A percentile compares a stretch with the other conserved stretches of the same genome.
phyloP scores from a whole-genome alignment of 2,329 filamentous ascomycete species.

The Orbilia javanica region DNA sequence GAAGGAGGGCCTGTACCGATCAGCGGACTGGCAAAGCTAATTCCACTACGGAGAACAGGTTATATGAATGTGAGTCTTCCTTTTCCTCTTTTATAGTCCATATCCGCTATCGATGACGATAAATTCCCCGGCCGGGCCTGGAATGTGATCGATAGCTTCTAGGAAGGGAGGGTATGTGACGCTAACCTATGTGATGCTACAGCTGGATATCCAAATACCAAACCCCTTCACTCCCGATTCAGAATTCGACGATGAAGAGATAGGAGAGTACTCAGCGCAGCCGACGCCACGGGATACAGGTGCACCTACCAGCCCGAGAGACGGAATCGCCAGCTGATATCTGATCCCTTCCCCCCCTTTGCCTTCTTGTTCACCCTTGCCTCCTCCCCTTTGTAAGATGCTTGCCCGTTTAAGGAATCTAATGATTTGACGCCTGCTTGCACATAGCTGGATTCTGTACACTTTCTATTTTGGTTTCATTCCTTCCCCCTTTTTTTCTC shows the following conservation, averaged over 20 bases:
- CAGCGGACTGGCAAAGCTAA: slow-evolving; percentile 74
- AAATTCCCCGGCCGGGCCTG: not conserved
- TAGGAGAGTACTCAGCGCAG: slow-evolving; percentile 48
- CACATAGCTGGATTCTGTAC: slow-evolving; percentile 50
- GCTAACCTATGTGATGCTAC: slow-evolving; percentile 61
- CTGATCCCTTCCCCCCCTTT: not conserved
- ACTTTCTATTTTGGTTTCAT: slow-evolving; percentile 11
- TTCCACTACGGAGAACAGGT: slow-evolving; percentile 82
- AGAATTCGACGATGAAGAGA: slow-evolving; percentile 54
- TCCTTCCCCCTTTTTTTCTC: not conserved
- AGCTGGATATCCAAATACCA: slow-evolving; percentile 85
- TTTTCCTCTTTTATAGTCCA: slow-evolving; percentile 19
- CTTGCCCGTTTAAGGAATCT: not conserved
- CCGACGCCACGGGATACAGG: slow-evolving; percentile 39
- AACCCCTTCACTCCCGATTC: slow-evolving; percentile 69
- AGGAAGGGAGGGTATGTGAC: slow-evolving; percentile 2
- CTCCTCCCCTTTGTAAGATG: not conserved
- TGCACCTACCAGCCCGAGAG: slow-evolving; percentile 35
- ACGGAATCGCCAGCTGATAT: slow-evolving; percentile 31
- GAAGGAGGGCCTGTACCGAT: slow-evolving; percentile 68
- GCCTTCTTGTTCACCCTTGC: not conserved
- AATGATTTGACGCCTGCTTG: slow-evolving; percentile 31
- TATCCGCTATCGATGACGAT: slow-evolving; percentile 15
- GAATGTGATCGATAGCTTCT: not conserved
- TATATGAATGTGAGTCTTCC: slow-evolving; percentile 80